These are phyloP conservation scores for Cytospora schulzeri DNA, from an alignment of 2,329 filamentous ascomycete species.

Conservation along the genomic window DNA sequence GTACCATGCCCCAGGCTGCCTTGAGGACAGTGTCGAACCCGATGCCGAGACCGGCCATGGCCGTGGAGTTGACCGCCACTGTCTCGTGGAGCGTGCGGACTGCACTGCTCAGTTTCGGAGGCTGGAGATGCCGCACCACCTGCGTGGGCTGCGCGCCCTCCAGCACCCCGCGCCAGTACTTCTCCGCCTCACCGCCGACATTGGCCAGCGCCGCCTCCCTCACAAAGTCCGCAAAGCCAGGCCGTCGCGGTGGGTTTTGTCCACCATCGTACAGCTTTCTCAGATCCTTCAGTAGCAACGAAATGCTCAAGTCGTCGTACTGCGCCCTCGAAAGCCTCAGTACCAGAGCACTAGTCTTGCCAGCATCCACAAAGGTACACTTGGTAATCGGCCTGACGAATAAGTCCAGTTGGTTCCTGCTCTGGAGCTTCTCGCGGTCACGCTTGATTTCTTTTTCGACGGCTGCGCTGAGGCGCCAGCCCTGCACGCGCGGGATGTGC, in stretches of 20 bases:
- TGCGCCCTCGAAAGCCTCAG: conserved; percentile 53
- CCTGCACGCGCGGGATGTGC: conserved; percentile 42
- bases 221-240: conserved; percentile 52
- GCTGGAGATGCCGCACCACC: conserved; percentile 46
- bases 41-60: conserved; percentile 44
- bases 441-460: conserved; percentile 46
- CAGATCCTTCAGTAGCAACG: conserved; percentile 52
- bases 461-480: conserved; percentile 42
- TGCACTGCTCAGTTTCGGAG: conserved; percentile 41
- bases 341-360: conserved; percentile 49
- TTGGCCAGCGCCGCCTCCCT: conserved; percentile 43
- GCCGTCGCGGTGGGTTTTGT: conserved; percentile 38
- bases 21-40: conserved; percentile 57
- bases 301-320: conserved; percentile 50
- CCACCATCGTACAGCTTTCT: conserved; percentile 47
- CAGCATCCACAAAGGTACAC: conserved; percentile 53
- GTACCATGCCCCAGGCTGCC: conserved; percentile 58
- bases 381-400: conserved; percentile 50
- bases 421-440: conserved; percentile 39
- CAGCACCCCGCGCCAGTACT: conserved; percentile 42
- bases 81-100: conserved; percentile 45
- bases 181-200: conserved; percentile 39
- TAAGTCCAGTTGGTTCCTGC: conserved; percentile 37
- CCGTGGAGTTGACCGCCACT: conserved; percentile 44
- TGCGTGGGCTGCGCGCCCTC: conserved; percentile 51